Conservation (phyloP, 2,329 filamentous ascomycete genomes). For the Rhexocercosporidium sp. region DNA sequence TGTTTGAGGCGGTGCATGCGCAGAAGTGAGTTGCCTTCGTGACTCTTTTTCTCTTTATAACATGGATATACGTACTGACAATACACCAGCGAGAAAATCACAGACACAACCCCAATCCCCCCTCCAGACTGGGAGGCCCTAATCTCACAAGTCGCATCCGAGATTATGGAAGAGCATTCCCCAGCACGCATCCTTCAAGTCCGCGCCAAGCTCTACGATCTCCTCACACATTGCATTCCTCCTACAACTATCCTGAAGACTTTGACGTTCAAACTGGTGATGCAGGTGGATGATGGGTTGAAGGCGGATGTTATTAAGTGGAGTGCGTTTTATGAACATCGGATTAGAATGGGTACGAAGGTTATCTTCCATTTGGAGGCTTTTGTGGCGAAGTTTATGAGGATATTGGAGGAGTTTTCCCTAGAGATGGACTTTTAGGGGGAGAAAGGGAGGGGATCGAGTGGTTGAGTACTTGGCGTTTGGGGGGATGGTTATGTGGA, state of each 20-base stretch:
- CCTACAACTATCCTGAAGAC: conserved; percentile 93
- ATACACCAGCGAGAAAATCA: conserved; percentile 78
- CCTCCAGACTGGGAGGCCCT: conserved; percentile 97
- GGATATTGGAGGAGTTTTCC: conserved; percentile 86
- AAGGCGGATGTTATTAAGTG: conserved; percentile 94
- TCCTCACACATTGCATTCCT: conserved; percentile 96
- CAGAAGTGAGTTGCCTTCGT: conserved; percentile 74
- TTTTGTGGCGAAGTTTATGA: conserved; percentile 99
- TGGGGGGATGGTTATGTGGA: background rate
- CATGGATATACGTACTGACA: conserved; percentile 33
- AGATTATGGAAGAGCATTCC: conserved; percentile 93
- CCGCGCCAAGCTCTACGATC: conserved; percentile 92
- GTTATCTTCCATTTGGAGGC: conserved; percentile 98
- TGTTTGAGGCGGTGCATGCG: conserved; percentile 97
- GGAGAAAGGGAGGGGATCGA: no score
- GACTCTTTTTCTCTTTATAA: conserved; percentile 17
- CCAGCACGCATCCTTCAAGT: conserved; percentile 87
- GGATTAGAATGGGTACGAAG: conserved; percentile 89
- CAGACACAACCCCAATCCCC: conserved; percentile 85
- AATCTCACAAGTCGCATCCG: conserved; percentile 85
- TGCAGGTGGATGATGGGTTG: conserved; percentile 83
- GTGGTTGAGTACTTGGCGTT: background rate
- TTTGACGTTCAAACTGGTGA: conserved; percentile 89
- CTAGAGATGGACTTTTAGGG: conserved; percentile 79
- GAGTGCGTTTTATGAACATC: conserved; percentile 97